Evolutionary conservation across 164 flowering plant species (phyloP).

Genomic region (Berberis thunbergii): DNA sequence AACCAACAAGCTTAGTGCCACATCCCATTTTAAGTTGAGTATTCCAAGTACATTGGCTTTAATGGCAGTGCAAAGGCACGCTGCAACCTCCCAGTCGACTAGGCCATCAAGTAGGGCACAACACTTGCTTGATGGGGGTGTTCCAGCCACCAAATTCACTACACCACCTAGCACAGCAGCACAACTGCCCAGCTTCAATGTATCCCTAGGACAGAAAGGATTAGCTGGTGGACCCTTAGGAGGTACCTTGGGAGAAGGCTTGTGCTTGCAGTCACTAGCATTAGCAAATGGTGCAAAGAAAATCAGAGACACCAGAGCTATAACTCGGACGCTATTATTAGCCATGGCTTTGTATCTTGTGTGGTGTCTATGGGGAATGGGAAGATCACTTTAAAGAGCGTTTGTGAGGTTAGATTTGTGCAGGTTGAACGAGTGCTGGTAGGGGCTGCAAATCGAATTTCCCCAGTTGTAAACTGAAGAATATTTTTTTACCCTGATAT

Average conservation of each 20-base stretch:
- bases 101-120: conserved; percentile 40
- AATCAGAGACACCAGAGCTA: conserved; percentile 12
- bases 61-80: conserved; percentile 49
- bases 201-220: conserved; percentile 38
- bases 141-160: conserved; percentile 16
- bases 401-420: neutral
- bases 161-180: conserved; percentile 36
- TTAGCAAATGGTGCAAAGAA: conserved; percentile 15
- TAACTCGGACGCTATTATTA: neutral
- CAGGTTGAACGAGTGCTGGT: neutral
- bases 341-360: neutral
- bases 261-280: conserved; percentile 22
- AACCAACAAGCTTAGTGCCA: conserved; percentile 32
- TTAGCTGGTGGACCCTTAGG: conserved; percentile 19
- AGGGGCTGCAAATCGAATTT: too few species aligned
- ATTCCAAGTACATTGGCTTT: conserved; percentile 48
- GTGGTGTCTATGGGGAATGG: neutral
- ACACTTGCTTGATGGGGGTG: conserved; percentile 34
- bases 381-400: neutral
- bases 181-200: conserved; percentile 38
- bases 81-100: conserved; percentile 41
- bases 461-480: too few species aligned
- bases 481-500: too few species aligned
- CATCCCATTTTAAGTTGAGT: conserved; percentile 39
- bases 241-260: conserved; percentile 11